A percentile compares a stretch with the other conserved stretches of the same genome.
phyloP scores from a whole-genome alignment of 202 grass and related monocot genomes.

The Saccharum hybrid region DNA sequence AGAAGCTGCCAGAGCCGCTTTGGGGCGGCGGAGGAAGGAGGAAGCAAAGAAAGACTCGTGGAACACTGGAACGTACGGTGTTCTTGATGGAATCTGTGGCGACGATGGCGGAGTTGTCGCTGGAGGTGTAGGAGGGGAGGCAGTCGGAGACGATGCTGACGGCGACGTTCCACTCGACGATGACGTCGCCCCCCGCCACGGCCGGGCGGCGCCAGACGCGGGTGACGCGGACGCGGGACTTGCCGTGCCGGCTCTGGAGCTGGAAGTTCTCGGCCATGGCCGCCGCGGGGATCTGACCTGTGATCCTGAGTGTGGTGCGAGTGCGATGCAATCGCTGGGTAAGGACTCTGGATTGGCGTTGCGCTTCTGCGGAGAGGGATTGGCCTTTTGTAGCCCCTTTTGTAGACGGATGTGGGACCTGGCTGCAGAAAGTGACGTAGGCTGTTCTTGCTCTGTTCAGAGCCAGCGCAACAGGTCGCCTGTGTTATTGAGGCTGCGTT shows the following conservation, averaged over 20 bases:
- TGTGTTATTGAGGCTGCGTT: too few species aligned
- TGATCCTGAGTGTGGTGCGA: neutral
- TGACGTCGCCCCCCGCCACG: conserved; percentile 46
- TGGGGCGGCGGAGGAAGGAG: neutral
- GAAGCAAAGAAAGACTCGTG: too few species aligned
- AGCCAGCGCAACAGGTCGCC: too few species aligned
- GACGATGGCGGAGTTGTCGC: conserved; percentile 85
- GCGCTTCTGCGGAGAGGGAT: neutral
- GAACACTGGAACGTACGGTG: conserved; percentile 48
- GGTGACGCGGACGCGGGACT: conserved; percentile 81
- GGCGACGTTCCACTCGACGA: conserved; percentile 86
- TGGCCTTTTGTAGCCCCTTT: neutral
- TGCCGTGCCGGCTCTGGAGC: conserved; percentile 81
- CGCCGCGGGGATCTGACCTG: conserved; percentile 17
- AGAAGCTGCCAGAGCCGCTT: neutral
- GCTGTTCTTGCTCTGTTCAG: too few species aligned
- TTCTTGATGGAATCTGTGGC: conserved; percentile 97
- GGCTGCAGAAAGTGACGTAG: neutral
- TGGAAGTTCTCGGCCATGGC: conserved; percentile 73
- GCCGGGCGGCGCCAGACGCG: conserved; percentile 70
- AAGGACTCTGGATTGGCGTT: neutral
- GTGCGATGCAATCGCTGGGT: neutral
- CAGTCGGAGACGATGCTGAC: conserved; percentile 83
- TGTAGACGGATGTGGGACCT: neutral
- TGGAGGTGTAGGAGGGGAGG: conserved; percentile 82